Evolutionary conservation across 257 asterid genomes (phyloP), one percentile per base, ranked within the genome.

Genomic region (Ligustrum vulgare): DNA sequence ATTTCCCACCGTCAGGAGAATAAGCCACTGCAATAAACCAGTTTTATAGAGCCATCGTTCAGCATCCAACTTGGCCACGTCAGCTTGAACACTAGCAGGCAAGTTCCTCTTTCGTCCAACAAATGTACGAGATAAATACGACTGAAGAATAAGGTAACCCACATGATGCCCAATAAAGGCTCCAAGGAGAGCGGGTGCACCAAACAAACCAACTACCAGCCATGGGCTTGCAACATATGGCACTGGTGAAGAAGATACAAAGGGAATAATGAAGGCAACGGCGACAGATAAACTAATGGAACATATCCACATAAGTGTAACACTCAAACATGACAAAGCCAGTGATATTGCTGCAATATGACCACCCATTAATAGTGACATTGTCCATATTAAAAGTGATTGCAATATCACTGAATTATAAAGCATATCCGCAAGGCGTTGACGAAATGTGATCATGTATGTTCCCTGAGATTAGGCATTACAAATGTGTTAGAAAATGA

Each of bases 31-130:
- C 72, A 90, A 66, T 49, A 88, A 74, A 80, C 99, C 99, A 31
- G 91, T 86, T 86, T 95, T 95, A 80, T 47, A 93, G 58, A 95
- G 80, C 99, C 99, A 93, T 86, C 99, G 89, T 87, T 95, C 99
- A 3, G 99, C 92, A 77, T 93, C 98, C 81, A 95, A 87, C 85
- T 89, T 87, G 67, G 97, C 96, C 85, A 88, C 73, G 65, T 80
- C 86, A 36, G 84, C 84, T 71, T 72, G 85, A 71, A 75, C 77
- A 77, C 75, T 78, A 35, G 82, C 83, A 70, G 98, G 82, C 33
- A 93, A 78, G 69, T 83, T 84, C 66, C 73, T 79, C 83, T 70
- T 86, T 76, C 83, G 86, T 75, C 79, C 76, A 47, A 79, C 65
- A 80, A 78, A 83, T 25, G 80, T 69, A 64, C 81, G 72, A 60